Evolutionary conservation across 2,329 filamentous ascomycete genomes (phyloP), one percentile per base, ranked within the genome.

Genomic region (Epichloe aotearoae): DNA sequence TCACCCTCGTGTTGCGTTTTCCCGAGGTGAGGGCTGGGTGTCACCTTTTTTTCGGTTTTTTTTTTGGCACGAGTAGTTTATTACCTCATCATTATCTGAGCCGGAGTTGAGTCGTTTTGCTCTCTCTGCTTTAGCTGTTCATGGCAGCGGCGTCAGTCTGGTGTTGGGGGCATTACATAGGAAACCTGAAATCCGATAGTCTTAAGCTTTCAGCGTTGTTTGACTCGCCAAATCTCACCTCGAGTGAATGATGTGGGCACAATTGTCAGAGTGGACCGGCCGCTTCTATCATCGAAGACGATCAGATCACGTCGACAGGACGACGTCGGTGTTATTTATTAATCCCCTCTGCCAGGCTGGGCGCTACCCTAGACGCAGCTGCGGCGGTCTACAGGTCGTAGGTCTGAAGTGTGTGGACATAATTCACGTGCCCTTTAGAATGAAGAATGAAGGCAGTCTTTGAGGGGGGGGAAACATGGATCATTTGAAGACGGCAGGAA

Each of bases 71-170:
- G 41, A 53, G 30, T 43, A 53, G 38, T 36, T 43, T 51, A 50
- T 33, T 41, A 46, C 37, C 3, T 48, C 45, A 51, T 51, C 43
- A 15, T 47, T 47, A 49, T 52, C 44, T 43, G 42, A 15, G 37
- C 41, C n/a, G 52, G 46, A 45, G 36, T 44, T 33, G 46, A 40
- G 37, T 40, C 54, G 47, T 49, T 47, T 44, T 56, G 10, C 8
- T 45, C 43, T 49, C 53, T 37, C 45, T 58, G 54, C 59, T 54
- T 47, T 53, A 36, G 49, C 46, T 51, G 52, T 51, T 63, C 60
- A 65, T 63, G 58, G 63, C 62, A 66, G 58, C 52, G 64, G 64
- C 58, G 64, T 64, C 51, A 38, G 23, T 61, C 56, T 53, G 58
- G 60, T 64, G 54, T 61, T 58, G 56, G 56, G 58, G 55, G 57